These are phyloP conservation scores for Setaria viridis DNA, from an alignment of 202 grass and related monocot species.

Conservation along the genomic window DNA sequence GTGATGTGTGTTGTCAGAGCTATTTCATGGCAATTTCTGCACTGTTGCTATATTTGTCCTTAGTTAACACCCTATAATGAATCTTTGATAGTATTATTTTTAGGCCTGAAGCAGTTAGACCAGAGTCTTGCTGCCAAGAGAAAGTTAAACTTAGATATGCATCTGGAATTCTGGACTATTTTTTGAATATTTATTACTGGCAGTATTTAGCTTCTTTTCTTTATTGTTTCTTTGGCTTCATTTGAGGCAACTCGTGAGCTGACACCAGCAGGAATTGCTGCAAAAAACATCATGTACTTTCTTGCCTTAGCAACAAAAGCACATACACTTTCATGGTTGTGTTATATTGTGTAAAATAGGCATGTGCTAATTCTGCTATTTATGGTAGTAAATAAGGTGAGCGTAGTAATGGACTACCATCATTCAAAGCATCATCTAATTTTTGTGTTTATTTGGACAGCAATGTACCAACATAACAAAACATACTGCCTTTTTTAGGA, in stretches of 20 bases:
- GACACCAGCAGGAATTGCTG: background rate
- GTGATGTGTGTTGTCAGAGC: background rate
- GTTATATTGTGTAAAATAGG: background rate
- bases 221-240: conserved; percentile 7
- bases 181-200: background rate
- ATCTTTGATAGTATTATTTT: conserved; percentile 4
- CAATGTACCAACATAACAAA: background rate
- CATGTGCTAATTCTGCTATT: background rate
- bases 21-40: conserved; percentile 21
- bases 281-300: background rate
- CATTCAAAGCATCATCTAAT: background rate
- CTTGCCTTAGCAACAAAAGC: background rate
- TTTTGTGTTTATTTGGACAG: background rate
- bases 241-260: conserved; percentile 1
- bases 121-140: background rate
- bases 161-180: conserved; percentile 6
- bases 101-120: background rate
- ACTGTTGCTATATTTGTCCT: conserved; percentile 3
- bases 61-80: conserved; percentile 4
- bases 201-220: background rate
- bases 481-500: background rate
- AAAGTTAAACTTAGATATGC: conserved; percentile 11
- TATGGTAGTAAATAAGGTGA: background rate
- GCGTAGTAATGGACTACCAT: background rate
- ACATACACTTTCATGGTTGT: background rate